Evolutionary conservation across 2,329 filamentous ascomycete genomes (phyloP).

Genomic region (Tricladium varicosporioides): DNA sequence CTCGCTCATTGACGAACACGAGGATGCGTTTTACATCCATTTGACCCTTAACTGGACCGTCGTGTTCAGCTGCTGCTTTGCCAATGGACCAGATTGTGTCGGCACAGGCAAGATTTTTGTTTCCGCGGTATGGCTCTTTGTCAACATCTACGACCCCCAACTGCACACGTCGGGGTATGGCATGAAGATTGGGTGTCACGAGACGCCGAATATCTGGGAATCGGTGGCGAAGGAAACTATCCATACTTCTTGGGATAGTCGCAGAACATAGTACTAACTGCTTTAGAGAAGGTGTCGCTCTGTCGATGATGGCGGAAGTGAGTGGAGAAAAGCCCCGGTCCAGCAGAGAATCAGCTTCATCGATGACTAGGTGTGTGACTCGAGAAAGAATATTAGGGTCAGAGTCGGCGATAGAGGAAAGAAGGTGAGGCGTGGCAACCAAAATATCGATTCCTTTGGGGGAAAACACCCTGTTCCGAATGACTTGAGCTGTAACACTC

Average conservation of each 20-base stretch:
- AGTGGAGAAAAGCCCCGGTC: conserved; percentile 88
- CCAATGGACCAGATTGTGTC: conserved; percentile 94
- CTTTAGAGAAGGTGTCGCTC: conserved; percentile 74
- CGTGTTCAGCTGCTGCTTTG: conserved; percentile 63
- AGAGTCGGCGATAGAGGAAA: conserved; percentile 81
- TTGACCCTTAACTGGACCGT: conserved; percentile 52
- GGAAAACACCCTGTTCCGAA: conserved; percentile 81
- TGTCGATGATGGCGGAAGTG: conserved; percentile 80
- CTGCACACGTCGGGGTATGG: conserved; percentile 91
- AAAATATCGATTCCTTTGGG: conserved; percentile 80
- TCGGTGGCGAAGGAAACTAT: conserved; percentile 75
- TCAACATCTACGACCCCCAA: conserved; percentile 90
- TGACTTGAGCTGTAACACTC: conserved; percentile 71
- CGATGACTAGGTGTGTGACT: conserved; percentile 83
- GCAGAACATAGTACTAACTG: conserved; percentile 93
- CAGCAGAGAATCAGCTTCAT: conserved; percentile 94
- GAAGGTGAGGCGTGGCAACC: conserved; percentile 83
- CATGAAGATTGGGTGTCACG: conserved; percentile 92
- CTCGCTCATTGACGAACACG: conserved; percentile 95
- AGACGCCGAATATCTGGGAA: conserved; percentile 84
- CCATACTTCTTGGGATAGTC: conserved; percentile 87
- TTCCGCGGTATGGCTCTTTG: conserved; percentile 89
- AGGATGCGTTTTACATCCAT: conserved; percentile 79
- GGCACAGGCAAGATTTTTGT: conserved; percentile 89
- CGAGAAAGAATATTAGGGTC: conserved; percentile 93